A percentile compares a stretch with the other conserved stretches of the same genome.
phyloP scores from a whole-genome alignment of 352 stramenopile species.

The Phytophthora hybrid region DNA sequence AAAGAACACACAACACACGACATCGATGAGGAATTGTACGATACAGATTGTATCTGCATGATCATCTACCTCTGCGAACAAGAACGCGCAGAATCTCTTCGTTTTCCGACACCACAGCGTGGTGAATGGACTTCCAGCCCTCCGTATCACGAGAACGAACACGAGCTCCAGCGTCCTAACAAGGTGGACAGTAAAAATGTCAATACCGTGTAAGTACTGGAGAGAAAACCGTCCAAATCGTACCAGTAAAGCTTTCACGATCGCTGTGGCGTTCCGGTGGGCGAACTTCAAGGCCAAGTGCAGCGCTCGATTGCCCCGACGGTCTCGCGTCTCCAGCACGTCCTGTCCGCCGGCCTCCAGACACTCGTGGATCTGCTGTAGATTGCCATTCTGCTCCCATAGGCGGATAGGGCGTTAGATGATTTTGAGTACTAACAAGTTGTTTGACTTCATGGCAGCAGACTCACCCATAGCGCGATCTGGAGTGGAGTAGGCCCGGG shows the following conservation, averaged over 20 bases:
- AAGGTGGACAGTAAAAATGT: neutral
- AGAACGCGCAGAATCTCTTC: slow-evolving; percentile 69
- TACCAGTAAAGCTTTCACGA: slow-evolving; percentile 69
- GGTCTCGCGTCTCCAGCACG: slow-evolving; percentile 59
- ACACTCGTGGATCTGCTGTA: slow-evolving; percentile 58
- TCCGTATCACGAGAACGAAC: slow-evolving; percentile 66
- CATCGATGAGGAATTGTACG: neutral
- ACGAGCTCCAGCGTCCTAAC: slow-evolving; percentile 61
- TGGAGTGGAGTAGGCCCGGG: slow-evolving; percentile 53
- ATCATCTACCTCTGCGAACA: slow-evolving; percentile 45
- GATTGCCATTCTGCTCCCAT: slow-evolving; percentile 59
- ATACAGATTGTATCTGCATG: neutral
- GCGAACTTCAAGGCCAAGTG: slow-evolving; percentile 78
- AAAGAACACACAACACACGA: neutral
- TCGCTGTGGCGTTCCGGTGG: slow-evolving; percentile 59
- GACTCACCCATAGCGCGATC: slow-evolving; percentile 66
- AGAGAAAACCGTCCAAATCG: neutral
- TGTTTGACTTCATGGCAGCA: neutral
- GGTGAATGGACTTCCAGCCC: slow-evolving; percentile 75
- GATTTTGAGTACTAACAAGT: neutral
- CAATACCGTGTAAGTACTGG: neutral
- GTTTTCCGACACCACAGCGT: slow-evolving; percentile 67
- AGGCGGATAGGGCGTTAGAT: neutral
- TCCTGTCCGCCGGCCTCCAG: slow-evolving; percentile 35
- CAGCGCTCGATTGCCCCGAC: slow-evolving; percentile 65